Percentiles rank a stretch among this genome's conserved stretches.
Conservation (phyloP, 2,329 filamentous ascomycete species). For the Monilinia fructigena region DNA sequence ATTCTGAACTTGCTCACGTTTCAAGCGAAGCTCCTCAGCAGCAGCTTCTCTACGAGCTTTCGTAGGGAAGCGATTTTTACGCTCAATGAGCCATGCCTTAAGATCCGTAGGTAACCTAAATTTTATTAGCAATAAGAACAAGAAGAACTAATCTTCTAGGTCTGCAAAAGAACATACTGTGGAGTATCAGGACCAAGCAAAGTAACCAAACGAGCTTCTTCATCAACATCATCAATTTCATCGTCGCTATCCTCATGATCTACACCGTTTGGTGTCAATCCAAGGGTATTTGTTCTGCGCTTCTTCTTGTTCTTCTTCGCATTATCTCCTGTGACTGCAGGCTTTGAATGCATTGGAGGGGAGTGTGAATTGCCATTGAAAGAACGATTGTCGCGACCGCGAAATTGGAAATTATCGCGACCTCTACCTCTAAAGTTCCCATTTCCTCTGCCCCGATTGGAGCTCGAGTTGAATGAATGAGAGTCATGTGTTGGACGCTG, state of each 20-base stretch:
- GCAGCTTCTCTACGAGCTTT: constrained; percentile 65
- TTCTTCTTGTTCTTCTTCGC: constrained; percentile 62
- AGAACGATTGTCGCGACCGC: constrained; percentile 40
- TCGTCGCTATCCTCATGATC: constrained; percentile 61
- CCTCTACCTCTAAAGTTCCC: constrained; percentile 42
- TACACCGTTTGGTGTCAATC: constrained; percentile 57
- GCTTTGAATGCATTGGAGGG: constrained; percentile 29
- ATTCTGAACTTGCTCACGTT: constrained; percentile 36
- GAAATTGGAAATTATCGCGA: constrained; percentile 44
- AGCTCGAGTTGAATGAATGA: constrained; percentile 41
- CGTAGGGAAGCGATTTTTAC: constrained; percentile 78
- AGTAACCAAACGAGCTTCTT: constrained; percentile 47
- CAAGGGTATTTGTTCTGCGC: constrained; percentile 69
- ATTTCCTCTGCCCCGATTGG: constrained; percentile 45
- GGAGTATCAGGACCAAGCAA: constrained; percentile 41
- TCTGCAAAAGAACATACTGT: constrained; percentile 39
- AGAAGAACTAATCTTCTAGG: constrained; percentile 37
- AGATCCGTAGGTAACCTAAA: constrained; percentile 59
- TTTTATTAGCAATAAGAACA: constrained; percentile 34
- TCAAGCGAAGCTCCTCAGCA: constrained; percentile 48
- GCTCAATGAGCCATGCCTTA: constrained; percentile 75
- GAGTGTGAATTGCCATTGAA: constrained; percentile 25
- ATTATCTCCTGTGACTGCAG: constrained; percentile 42
- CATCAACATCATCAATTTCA: constrained; percentile 64
- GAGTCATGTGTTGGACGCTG: constrained; percentile 41